Evolutionary conservation across 106 monocot genomes (phyloP).

Genomic region (Dendrobium catenatum): DNA sequence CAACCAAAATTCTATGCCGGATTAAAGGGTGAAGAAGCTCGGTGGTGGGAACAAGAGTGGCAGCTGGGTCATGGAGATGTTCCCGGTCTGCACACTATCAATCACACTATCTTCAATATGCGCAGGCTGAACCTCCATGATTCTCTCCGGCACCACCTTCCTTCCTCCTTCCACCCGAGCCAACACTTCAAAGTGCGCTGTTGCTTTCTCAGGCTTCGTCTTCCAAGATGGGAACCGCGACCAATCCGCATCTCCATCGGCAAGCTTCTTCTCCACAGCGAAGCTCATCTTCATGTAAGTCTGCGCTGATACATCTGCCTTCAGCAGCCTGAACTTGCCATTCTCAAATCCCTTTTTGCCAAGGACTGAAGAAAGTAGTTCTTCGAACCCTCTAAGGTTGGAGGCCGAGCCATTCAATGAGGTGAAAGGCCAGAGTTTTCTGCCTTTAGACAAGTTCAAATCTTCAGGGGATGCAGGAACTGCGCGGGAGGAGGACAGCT

Average conservation of each 20-base stretch:
- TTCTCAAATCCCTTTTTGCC: slow-evolving; percentile 55
- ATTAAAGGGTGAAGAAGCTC: slow-evolving; percentile 45
- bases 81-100: slow-evolving; percentile 36
- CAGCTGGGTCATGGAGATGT: slow-evolving; percentile 41
- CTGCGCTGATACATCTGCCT: slow-evolving; percentile 63
- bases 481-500: slow-evolving; percentile 57
- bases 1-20: too few species aligned
- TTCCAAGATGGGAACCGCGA: slow-evolving; percentile 59
- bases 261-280: slow-evolving; percentile 41
- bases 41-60: slow-evolving; percentile 45
- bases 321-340: slow-evolving; percentile 65
- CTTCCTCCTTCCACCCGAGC: slow-evolving; percentile 68
- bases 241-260: slow-evolving; percentile 41
- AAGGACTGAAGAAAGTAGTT: slow-evolving; percentile 68
- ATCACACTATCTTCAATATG: slow-evolving; percentile 25
- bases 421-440: slow-evolving; percentile 65
- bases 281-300: slow-evolving; percentile 86
- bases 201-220: slow-evolving; percentile 49
- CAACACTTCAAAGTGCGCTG: slow-evolving; percentile 69
- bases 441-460: slow-evolving; percentile 2
- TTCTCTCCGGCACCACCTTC: slow-evolving; percentile 73
- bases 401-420: slow-evolving; percentile 66
- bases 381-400: slow-evolving; percentile 71
- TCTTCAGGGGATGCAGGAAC: slow-evolving; percentile 16
- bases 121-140: slow-evolving; percentile 53